These are phyloP conservation scores for Rhodotorula taiwanensis DNA, from an alignment of 768 basidiomycete species.

Conservation along the genomic window DNA sequence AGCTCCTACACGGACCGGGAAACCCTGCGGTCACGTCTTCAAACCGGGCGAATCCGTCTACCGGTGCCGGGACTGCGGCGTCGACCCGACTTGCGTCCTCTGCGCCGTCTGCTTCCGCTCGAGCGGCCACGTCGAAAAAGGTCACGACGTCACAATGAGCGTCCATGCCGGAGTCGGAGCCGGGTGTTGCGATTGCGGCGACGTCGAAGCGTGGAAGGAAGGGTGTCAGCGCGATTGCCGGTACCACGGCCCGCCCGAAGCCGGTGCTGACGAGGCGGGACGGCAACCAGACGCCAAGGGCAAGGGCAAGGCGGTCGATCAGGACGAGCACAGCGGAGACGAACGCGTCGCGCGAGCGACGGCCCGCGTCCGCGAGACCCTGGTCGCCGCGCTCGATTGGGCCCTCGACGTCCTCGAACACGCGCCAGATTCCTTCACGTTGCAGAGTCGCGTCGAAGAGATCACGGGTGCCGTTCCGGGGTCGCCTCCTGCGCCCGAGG, in stretches of 20 bases:
- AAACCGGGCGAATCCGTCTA: constrained; percentile 87
- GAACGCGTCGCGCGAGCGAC: neutral
- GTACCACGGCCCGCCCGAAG: constrained; percentile 49
- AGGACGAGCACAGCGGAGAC: neutral
- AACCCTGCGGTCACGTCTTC: constrained; percentile 71
- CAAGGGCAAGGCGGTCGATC: neutral
- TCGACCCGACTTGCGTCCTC: constrained; percentile 82
- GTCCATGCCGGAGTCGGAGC: constrained; percentile 65
- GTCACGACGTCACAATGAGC: constrained; percentile 88
- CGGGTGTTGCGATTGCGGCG: constrained; percentile 92
- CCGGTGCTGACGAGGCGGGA: neutral
- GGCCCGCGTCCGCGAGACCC: constrained; percentile 1
- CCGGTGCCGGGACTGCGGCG: constrained; percentile 87
- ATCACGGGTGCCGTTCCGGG: neutral
- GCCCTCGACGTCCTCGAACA: constrained; percentile 23
- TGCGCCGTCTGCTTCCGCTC: constrained; percentile 85
- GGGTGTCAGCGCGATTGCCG: constrained; percentile 67
- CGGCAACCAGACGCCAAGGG: constrained; percentile 4
- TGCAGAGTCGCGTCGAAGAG: constrained; percentile 9
- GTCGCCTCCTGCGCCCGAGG: neutral
- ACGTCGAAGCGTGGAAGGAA: constrained; percentile 74
- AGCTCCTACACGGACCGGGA: no score
- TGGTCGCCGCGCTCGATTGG: constrained; percentile 32
- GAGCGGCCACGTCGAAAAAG: constrained; percentile 61
- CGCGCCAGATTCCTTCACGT: constrained; percentile 1